Evolutionary conservation across 768 basidiomycete species (phyloP), one percentile per base, ranked within the genome.

Genomic region (Boletellus ananas): DNA sequence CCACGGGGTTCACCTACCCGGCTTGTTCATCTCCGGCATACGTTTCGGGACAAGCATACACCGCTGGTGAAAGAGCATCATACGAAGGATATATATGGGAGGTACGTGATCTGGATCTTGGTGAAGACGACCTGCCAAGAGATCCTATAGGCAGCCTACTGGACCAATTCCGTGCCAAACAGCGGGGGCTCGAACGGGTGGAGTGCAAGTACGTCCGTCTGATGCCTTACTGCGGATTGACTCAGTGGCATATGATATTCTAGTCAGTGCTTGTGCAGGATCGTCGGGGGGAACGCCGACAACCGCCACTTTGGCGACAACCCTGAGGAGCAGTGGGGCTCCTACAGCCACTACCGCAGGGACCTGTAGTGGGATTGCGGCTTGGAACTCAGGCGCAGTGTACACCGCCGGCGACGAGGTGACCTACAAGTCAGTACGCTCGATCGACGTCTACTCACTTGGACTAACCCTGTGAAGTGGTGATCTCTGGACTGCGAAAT

Each of bases 1-100:
- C 83, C n/a, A 81, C 79, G 16, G 83, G 84, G 8, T 87, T 86
- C 64, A 79, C 78, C 3, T 85, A 74, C 66, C 82, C 83, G 14
- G 55, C 77, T 44, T 87, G 83, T 61, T 73, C 77, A 35, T 80
- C 83, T 10, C 71, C 80, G 16, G 74, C 79, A 0, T 86, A 67
- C 58, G 69, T 71, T 43, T 61, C 77, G 9, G 79, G 80, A 16
- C 72, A 63, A 8, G 70, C 60, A 48, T 85, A 87, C 62, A 57
- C 72, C 5, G 81, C 71, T 4, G 79, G 79, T 23, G 68, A 74
- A 2, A 60, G 72, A 53, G 84, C 80, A 13, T 75, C 81, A 12
- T 85, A 74, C 58, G 61, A 70, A 38, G 82, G 83, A 23, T 83
- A 84, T 60, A 79, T 85, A 50, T 86, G 79, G 80, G 71, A 84